Evolutionary conservation across 2,329 filamentous ascomycete species (phyloP).

Genomic region (Parastagonospora avenae): DNA sequence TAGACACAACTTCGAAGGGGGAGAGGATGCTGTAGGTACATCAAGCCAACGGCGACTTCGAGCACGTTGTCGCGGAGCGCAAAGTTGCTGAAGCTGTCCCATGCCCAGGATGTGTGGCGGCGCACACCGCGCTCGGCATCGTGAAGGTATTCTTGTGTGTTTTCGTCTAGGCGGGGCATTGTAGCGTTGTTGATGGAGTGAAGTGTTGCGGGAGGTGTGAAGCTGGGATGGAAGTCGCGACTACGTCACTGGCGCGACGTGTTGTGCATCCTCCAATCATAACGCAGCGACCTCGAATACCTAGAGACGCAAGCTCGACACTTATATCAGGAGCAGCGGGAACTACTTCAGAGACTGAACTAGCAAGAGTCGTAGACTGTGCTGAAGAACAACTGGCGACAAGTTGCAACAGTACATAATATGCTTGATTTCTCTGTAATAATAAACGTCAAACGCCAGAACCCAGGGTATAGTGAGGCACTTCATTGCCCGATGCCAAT

Average conservation of each 20-base stretch:
- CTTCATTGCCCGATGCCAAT: conserved; percentile 60
- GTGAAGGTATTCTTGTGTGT: conserved; percentile 51
- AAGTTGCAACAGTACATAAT: too few species aligned
- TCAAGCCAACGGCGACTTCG: conserved; percentile 75
- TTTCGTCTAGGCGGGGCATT: conserved; percentile 41
- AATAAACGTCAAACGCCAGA: conserved; percentile 14
- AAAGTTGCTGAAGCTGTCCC: conserved; percentile 72
- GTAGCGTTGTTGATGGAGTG: not conserved
- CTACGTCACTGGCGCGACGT: not conserved
- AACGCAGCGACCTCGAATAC: too few species aligned
- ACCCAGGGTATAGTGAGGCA: conserved; percentile 33
- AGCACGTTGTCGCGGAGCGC: conserved; percentile 76
- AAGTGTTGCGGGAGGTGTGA: not conserved
- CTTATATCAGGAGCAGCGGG: too few species aligned
- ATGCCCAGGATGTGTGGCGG: conserved; percentile 56
- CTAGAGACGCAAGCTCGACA: too few species aligned
- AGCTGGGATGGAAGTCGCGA: not conserved
- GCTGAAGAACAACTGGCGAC: too few species aligned
- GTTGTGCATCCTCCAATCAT: not conserved
- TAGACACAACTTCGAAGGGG: not conserved
- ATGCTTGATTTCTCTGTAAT: too few species aligned
- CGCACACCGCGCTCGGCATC: conserved; percentile 52
- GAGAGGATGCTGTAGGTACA: conserved; percentile 52
- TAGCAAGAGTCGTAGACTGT: too few species aligned
- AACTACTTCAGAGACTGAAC: too few species aligned